These are phyloP conservation scores for Saturnispora saitoi DNA, from an alignment of 805 yeast genomes.

Conservation along the genomic window DNA sequence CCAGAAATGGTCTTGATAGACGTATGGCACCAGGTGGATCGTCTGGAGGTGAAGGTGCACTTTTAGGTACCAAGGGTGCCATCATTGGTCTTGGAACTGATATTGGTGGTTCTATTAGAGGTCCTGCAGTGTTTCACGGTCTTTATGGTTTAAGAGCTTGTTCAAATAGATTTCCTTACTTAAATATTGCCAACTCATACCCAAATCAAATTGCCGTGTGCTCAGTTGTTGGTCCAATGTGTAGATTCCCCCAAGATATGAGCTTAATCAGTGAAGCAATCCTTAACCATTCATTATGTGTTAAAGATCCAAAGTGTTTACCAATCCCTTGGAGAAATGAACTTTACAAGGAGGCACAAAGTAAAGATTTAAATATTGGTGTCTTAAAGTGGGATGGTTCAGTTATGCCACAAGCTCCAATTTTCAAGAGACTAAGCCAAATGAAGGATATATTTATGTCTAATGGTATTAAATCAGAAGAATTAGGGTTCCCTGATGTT, in stretches of 20 bases:
- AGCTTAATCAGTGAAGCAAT: conserved; percentile 33
- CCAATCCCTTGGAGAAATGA: conserved; percentile 42
- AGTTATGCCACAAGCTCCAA: conserved; percentile 49
- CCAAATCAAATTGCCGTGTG: conserved; percentile 26
- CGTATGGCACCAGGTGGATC: conserved; percentile 35
- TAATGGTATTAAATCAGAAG: not conserved
- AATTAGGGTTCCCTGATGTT: conserved; percentile 21
- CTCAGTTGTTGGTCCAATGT: conserved; percentile 32
- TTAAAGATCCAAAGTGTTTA: conserved; percentile 39
- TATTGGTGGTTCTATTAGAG: conserved; percentile 33
- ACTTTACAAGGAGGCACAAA: conserved; percentile 2
- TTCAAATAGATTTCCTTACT: conserved; percentile 30
- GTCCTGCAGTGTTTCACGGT: conserved; percentile 28
- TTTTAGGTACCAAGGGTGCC: conserved; percentile 26
- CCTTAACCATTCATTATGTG: conserved; percentile 37
- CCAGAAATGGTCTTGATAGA: conserved; percentile 33
- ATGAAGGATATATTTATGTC: conserved; percentile 18
- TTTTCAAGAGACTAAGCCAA: conserved; percentile 35
- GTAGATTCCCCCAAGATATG: conserved; percentile 24
- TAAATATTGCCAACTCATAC: conserved; percentile 26
- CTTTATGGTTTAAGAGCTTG: conserved; percentile 29
- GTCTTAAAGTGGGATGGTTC: conserved; percentile 36
- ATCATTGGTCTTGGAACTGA: conserved; percentile 33
- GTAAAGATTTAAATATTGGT: conserved; percentile 36
- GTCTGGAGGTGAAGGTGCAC: conserved; percentile 39